These are phyloP conservation scores for Powellomyces hirtus DNA, from an alignment of 192 early-diverging fungal species.

Conservation along the genomic window DNA sequence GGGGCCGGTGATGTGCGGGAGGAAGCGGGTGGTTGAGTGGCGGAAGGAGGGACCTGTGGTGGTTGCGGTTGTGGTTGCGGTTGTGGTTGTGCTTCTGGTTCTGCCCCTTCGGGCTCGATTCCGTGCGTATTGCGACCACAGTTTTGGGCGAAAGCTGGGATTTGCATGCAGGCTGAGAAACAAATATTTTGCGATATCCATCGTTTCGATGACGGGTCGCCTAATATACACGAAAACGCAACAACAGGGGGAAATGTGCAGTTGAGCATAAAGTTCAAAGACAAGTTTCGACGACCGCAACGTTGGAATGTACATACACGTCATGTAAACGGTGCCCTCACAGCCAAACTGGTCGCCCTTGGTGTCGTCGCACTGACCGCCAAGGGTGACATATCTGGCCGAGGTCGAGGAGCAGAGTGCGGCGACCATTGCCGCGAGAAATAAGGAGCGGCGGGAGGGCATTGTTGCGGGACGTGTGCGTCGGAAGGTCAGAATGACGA, in stretches of 20 bases:
- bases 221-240: not conserved
- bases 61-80: not conserved
- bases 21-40: not conserved
- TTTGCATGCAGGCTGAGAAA: slow-evolving; percentile 9
- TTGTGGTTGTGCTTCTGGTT: no score
- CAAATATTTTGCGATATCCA: slow-evolving; percentile 37
- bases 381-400: no score
- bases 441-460: no score
- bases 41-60: no score
- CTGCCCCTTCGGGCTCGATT: slow-evolving; percentile 16
- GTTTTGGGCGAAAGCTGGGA: slow-evolving; percentile 26
- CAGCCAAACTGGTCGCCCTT: slow-evolving; percentile 22
- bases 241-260: not conserved
- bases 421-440: no score
- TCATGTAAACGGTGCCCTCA: slow-evolving; percentile 25
- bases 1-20: slow-evolving; percentile 21
- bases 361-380: no score
- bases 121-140: slow-evolving; percentile 22
- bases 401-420: no score
- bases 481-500: no score
- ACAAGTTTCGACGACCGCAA: not conserved
- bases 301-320: not conserved
- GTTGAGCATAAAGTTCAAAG: not conserved
- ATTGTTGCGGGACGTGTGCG: no score
- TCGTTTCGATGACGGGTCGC: slow-evolving; percentile 14